phyloP scores from a whole-genome alignment of 495 filamentous ascomycete species.

The Penicillium samsonianum region DNA sequence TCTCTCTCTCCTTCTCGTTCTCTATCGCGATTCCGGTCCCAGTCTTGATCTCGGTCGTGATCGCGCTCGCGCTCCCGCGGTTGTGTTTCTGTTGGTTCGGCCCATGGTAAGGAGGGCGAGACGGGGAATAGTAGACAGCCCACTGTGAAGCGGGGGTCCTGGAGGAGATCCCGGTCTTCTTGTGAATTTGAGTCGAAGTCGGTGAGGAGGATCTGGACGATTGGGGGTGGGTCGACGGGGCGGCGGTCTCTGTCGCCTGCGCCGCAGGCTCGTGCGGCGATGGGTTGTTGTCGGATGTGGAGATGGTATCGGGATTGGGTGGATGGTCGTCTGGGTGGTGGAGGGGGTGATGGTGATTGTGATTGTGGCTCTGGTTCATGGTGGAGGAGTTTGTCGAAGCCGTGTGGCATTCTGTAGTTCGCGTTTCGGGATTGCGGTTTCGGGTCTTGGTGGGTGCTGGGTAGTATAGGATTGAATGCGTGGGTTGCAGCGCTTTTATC shows the following conservation, averaged over 20 bases:
- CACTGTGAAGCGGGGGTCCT: constrained; percentile 77
- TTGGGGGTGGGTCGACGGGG: constrained; percentile 93
- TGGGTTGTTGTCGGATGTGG: constrained; percentile 84
- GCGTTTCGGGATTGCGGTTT: constrained; percentile 22
- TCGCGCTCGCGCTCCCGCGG: constrained; percentile 36
- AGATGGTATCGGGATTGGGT: constrained; percentile 54
- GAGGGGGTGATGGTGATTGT: constrained; percentile 27
- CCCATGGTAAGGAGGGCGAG: constrained; percentile 25
- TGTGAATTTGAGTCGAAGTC: constrained; percentile 57
- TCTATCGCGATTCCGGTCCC: constrained; percentile 57
- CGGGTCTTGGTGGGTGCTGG: constrained; percentile 16
- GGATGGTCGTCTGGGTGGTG: constrained; percentile 26
- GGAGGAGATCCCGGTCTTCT: constrained; percentile 59
- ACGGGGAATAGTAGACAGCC: constrained; percentile 69
- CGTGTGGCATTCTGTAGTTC: constrained; percentile 38
- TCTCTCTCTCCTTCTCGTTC: constrained; percentile 37
- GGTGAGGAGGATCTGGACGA: constrained; percentile 79
- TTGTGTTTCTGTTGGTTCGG: constrained; percentile 39
- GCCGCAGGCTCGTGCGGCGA: constrained; percentile 87
- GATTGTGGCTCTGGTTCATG: constrained; percentile 34
- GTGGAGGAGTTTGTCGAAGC: constrained; percentile 47
- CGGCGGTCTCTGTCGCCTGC: constrained; percentile 92
- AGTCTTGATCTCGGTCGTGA: not conserved
- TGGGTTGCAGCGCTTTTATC: constrained; percentile 32
- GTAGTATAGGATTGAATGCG: constrained; percentile 15